These are phyloP conservation scores for Thelonectria discophora DNA, from an alignment of 2,329 filamentous ascomycete species.

Conservation along the genomic window DNA sequence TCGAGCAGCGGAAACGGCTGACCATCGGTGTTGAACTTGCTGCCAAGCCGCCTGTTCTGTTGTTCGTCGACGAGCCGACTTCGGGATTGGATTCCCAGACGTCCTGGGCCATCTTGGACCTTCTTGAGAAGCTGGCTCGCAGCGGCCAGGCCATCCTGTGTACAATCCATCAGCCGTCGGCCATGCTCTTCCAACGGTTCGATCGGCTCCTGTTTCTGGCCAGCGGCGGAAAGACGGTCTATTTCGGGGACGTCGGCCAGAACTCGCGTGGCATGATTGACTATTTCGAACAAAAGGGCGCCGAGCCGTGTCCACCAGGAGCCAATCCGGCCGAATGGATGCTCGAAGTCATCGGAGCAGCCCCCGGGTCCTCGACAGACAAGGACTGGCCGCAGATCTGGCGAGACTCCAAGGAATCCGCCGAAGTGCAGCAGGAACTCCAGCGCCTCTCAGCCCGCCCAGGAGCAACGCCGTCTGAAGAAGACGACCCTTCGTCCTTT, in stretches of 20 bases:
- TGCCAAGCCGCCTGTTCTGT: conserved; percentile 61
- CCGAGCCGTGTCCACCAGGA: conserved; percentile 58
- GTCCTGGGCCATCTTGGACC: conserved; percentile 66
- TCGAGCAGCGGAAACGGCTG: conserved; percentile 66
- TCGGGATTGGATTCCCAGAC: conserved; percentile 67
- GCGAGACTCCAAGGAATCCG: conserved; percentile 46
- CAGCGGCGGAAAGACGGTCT: conserved; percentile 69
- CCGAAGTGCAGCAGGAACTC: conserved; percentile 48
- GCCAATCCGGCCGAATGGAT: conserved; percentile 77
- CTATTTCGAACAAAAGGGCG: conserved; percentile 72
- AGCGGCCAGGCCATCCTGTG: conserved; percentile 59
- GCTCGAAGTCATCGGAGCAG: conserved; percentile 56
- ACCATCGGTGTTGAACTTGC: conserved; percentile 66
- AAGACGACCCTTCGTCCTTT: conserved; percentile 33
- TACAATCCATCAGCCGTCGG: conserved; percentile 62
- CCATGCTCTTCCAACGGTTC: conserved; percentile 60
- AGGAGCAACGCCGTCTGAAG: not conserved
- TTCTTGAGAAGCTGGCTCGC: conserved; percentile 66
- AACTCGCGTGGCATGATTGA: conserved; percentile 61
- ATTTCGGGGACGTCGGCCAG: conserved; percentile 70
- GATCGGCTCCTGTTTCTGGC: conserved; percentile 69
- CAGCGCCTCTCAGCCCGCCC: conserved; percentile 20
- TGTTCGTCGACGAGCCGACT: conserved; percentile 68
- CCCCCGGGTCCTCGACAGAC: conserved; percentile 58
- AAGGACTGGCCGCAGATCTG: conserved; percentile 51